Base-by-base conservation (phyloP, 768 basidiomycete species). In the Hemileccinum rubropunctum region DNA sequence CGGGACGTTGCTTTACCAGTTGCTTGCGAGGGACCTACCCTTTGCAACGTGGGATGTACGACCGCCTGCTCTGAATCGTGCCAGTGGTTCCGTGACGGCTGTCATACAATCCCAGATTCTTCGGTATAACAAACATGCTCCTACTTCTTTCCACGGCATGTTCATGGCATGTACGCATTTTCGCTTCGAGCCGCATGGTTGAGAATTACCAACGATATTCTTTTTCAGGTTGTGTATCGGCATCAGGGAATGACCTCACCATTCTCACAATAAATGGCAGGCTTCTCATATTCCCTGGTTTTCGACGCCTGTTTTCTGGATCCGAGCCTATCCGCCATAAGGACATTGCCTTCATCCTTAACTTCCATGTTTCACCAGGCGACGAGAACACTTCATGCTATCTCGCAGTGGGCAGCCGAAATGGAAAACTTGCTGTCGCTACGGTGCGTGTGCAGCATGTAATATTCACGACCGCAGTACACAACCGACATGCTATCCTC, bases 351-450 rank as follows among this genome's bases (percentile, higher is more conserved):
- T 42, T 59, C 39, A 47, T 50, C 30, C n/a, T n/a, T n/a, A n/a
- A n/a, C n/a, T n/a, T n/a, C n/a, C n/a, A n/a, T n/a, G n/a, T n/a
- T 44, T 67, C 35, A 17, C 32, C 44, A 15, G 27, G 18, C 12
- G 48, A 48, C 1, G 18, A 4, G 11, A 60, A 65, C 4, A 57
- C 65, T 6, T 75, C 78, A 0, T 60, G 67, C 34, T 82, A 82
- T 60, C 67, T 82, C 3, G 75, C 80, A 5, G 76, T 76, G 30
- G 77, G 77, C 21, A 50, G 54, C 18, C 38, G 35, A 40, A 61
- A 75, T 41, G 70, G 65, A 13, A 63, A 76, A 45, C 64, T 81
- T 1, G 76, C 70, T 3, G 70, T 77, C 21, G 78, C 73, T 21
- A 80, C 76, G 15, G 82, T 81, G 37, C 14, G 50, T 48, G 37